Percentiles rank a stretch among this genome's conserved stretches.
Conservation (phyloP, 2,329 filamentous ascomycete species). For the Reticulascus tulasneorum region DNA sequence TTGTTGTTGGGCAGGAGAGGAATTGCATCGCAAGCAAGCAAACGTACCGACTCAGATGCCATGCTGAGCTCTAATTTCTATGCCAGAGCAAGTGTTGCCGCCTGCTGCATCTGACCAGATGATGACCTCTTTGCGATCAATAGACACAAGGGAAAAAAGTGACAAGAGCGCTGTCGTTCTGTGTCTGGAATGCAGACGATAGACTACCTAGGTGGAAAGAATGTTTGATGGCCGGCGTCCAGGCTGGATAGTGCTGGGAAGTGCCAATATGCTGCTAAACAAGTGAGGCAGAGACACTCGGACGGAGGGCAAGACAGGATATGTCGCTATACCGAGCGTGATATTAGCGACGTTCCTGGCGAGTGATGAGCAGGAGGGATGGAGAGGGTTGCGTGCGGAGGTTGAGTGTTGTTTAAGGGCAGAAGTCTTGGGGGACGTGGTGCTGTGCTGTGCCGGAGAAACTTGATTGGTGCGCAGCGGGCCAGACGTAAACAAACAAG, state of each 20-base stretch:
- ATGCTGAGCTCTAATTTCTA: slow-evolving; percentile 11
- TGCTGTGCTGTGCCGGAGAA: slow-evolving; percentile 12
- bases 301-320: slow-evolving; percentile 7
- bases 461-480: slow-evolving; percentile 15
- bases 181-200: slow-evolving; percentile 3
- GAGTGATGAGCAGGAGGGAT: slow-evolving; percentile 12
- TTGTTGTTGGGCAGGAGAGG: neutral
- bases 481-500: slow-evolving; percentile 17
- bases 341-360: slow-evolving; percentile 14
- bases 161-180: slow-evolving; percentile 5
- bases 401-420: slow-evolving; percentile 17
- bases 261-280: no score
- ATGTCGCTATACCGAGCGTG: slow-evolving; percentile 7
- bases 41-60: slow-evolving; percentile 15
- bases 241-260: no score
- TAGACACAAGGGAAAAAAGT: slow-evolving; percentile 6
- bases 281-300: no score
- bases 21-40: slow-evolving; percentile 6
- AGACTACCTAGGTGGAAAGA: no score
- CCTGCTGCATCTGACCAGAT: no score
- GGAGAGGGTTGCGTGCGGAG: slow-evolving; percentile 7
- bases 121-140: no score
- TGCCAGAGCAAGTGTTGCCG: no score
- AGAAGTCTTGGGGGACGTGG: slow-evolving; percentile 7
- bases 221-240: no score